A percentile compares a stretch with the other conserved stretches of the same genome.
Conservation (phyloP, 768 basidiomycete species). For the Russula foetens region DNA sequence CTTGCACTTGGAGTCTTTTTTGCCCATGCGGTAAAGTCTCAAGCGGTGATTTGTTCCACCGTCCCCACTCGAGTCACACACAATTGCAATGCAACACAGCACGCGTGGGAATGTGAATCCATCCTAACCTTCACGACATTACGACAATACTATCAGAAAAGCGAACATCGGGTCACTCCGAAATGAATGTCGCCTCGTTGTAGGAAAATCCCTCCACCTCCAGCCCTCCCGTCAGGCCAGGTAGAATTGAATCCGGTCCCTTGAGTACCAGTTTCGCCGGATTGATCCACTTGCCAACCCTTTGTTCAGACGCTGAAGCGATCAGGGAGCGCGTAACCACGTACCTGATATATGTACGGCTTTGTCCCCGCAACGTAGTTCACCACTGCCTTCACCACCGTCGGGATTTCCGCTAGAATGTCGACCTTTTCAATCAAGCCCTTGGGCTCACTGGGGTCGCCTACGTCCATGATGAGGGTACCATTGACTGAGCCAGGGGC, state of each 20-base stretch:
- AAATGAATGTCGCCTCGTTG: slow-evolving; percentile 90
- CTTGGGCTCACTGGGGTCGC: slow-evolving; percentile 46
- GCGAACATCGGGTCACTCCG: slow-evolving; percentile 24
- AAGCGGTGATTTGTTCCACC: background rate
- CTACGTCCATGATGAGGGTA: slow-evolving; percentile 48
- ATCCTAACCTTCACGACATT: background rate
- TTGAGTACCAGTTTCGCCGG: slow-evolving; percentile 42
- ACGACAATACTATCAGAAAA: background rate
- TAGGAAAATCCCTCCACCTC: slow-evolving; percentile 66
- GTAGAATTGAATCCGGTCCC: slow-evolving; percentile 34
- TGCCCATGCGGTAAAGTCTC: background rate
- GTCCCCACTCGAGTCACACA: background rate
- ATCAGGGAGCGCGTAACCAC: slow-evolving; percentile 22
- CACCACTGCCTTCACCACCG: slow-evolving; percentile 84
- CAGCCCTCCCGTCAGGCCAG: slow-evolving; percentile 32
- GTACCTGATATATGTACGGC: slow-evolving; percentile 89
- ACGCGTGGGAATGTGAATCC: background rate
- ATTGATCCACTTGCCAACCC: slow-evolving; percentile 46
- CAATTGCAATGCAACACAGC: background rate
- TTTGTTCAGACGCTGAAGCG: background rate
- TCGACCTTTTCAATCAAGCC: slow-evolving; percentile 92
- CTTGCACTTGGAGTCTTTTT: too few species aligned
- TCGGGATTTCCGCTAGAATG: slow-evolving; percentile 90
- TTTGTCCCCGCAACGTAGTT: slow-evolving; percentile 91
- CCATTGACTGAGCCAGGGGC: slow-evolving; percentile 49